A percentile compares a stretch with the other conserved stretches of the same genome.
Evolutionary conservation across 2,329 filamentous ascomycete genomes (phyloP).

Genomic region (Diaporthe batatas): DNA sequence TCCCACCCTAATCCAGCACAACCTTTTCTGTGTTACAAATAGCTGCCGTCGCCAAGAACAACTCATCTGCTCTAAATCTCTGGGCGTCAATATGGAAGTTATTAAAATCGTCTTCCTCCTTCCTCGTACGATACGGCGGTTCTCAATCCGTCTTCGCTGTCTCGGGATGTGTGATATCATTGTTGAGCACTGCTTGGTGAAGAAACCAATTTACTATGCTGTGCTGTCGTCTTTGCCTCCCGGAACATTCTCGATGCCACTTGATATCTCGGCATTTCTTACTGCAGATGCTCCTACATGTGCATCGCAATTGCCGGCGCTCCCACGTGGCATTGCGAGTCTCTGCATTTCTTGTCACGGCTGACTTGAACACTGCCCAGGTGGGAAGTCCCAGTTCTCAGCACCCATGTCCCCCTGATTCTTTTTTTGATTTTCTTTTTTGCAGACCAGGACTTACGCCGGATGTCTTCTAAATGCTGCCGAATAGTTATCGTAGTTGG

Average conservation of each 20-base stretch:
- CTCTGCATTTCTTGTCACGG: no score
- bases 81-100: conserved; percentile 9
- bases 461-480: no score
- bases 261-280: conserved; percentile 9
- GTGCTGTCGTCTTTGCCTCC: neutral
- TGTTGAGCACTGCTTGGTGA: neutral
- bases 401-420: no score
- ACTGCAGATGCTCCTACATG: neutral
- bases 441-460: no score
- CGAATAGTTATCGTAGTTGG: no score
- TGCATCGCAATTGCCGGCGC: no score
- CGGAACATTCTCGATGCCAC: neutral
- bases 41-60: conserved; percentile 7
- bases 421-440: no score
- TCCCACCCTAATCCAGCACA: conserved; percentile 1
- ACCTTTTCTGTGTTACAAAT: neutral
- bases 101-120: neutral
- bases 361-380: no score
- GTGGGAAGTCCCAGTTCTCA: no score
- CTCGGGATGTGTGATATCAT: neutral
- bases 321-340: no score
- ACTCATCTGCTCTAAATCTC: neutral
- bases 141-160: neutral
- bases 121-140: neutral
- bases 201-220: neutral